Base-by-base conservation (phyloP, 306 rosid species). In the Vigna unguiculata region DNA sequence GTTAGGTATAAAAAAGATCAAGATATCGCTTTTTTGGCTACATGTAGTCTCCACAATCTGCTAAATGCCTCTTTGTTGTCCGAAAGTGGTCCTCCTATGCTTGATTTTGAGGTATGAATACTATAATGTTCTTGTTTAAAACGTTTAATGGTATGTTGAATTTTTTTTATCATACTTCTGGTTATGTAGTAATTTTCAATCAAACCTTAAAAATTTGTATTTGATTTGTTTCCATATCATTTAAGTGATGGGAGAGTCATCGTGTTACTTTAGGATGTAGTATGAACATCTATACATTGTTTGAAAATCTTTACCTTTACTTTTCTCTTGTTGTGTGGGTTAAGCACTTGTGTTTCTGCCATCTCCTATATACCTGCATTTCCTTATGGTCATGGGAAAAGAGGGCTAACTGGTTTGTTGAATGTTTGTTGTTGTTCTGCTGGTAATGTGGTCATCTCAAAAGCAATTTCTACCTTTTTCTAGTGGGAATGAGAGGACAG, bases 11-110 rank as follows among this genome's bases (percentile, higher is more conserved):
- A 88, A 83, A 91, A 86, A 82, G 97, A 91, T 79, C 98, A 86
- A 72, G 94, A 93, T 71, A 78, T 88, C 64, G 88, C 97, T 57
- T 57, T 90, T 63, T 75, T 93, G 76, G 93, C 97, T 62, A 93
- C 98, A 34, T 86, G 88, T 70, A 91, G 97, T 88, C 96, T 94
- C 78, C 86, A 94, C 78, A 88, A 87, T 84, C 87, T 94, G 82
- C 90, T 94, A 86, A 83, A 82, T 93, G 90, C 93, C 60, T 86
- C 97, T 78, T 79, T 93, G 80, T 84, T 86, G 21, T 87, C 98
- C 13, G 97, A 93, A 79, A 91, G 89, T 80, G 98, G 98, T 58
- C 97, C 98, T 83, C 98, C 97, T 53, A 81, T 93, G 86, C 92
- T 93, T 86, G 98, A 93, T 85, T 93, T 93, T 88, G 98, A 90